Base-by-base conservation (phyloP, 768 basidiomycete species). In the Lactarius akahatsu region DNA sequence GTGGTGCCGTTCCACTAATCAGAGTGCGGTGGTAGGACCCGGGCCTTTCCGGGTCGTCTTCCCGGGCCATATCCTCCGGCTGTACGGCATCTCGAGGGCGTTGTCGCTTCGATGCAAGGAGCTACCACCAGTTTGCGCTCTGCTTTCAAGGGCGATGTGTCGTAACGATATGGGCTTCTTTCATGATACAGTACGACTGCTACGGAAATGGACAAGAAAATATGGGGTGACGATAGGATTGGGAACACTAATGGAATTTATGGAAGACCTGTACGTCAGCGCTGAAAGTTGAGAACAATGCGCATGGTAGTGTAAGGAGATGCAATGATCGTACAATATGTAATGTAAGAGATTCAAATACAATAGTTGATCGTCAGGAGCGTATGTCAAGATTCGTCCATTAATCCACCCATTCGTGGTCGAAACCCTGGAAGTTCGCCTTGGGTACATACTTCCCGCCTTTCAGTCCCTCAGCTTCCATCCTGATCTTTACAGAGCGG, bases 401-500 rank as follows among this genome's bases (percentile, higher is more conserved):
- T 73, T 67, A 72, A 50, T 74, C 74, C 18, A 72, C 71, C 72
- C 68, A 74, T 13, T 62, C 67, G 26, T 55, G 66, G 2, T 72
- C 62, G 20, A 59, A 26, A 11, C 64, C 57, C 2, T 55, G 32
- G 62, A 72, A 74, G 61, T 72, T 70, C 41, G 75, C 75, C 60
- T 67, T 73, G n/a, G 77, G 78, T 9, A 34, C 67, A 66, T 79
- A 79, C 34, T 69, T 69, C 11, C 74, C 68, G 15, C 67, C 72
- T 43, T 74, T 61, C 66, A 78, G 59, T 9, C 59, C 66, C 34
- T 64, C 54, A 23, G 71, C 62, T 15, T 64, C 45, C 63, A 59
- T 61, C 34, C 61, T 63, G 23, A 54, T 61, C 57, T 56, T 60
- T 11, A 69, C 62, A 6, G 55, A 36, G 23, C 58, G 64, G 50